Evolutionary conservation across 345 rosid species (phyloP).

Genomic region (Mercurialis annua): DNA sequence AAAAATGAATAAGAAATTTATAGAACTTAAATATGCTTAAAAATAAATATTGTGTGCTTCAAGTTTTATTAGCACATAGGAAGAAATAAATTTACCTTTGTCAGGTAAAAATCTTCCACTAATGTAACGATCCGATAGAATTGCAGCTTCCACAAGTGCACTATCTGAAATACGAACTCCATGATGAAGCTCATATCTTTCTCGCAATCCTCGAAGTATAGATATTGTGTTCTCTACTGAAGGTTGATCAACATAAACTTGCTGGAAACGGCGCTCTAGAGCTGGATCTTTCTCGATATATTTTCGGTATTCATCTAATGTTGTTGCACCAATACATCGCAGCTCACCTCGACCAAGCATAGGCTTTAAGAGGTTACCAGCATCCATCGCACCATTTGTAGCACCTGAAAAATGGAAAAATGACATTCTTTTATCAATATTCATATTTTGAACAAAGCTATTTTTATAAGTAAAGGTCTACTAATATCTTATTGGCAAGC

Average conservation of each 20-base stretch:
- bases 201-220: conserved; percentile 94
- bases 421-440: background rate
- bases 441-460: background rate
- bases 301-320: conserved; percentile 91
- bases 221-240: conserved; percentile 85
- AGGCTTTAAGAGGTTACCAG: conserved; percentile 95
- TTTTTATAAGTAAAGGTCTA: background rate
- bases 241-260: conserved; percentile 96
- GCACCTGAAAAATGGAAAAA: conserved; percentile 64
- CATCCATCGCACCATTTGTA: conserved; percentile 99
- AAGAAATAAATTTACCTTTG: conserved; percentile 55
- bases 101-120: conserved; percentile 98
- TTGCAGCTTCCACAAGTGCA: conserved; percentile 97
- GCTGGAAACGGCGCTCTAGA: conserved; percentile 98
- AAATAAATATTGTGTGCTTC: background rate
- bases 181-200: conserved; percentile 97
- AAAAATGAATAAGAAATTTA: conserved; percentile 16
- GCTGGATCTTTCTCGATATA: conserved; percentile 99
- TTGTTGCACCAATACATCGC: conserved; percentile 96
- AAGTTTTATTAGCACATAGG: background rate
- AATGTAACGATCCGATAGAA: conserved; percentile 93
- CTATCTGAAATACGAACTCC: conserved; percentile 97
- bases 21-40: background rate
- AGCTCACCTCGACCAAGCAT: conserved; percentile 99
- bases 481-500: background rate